Base-by-base conservation (phyloP, 2,329 filamentous ascomycete species). In the Aspergillus novofumigatus region DNA sequence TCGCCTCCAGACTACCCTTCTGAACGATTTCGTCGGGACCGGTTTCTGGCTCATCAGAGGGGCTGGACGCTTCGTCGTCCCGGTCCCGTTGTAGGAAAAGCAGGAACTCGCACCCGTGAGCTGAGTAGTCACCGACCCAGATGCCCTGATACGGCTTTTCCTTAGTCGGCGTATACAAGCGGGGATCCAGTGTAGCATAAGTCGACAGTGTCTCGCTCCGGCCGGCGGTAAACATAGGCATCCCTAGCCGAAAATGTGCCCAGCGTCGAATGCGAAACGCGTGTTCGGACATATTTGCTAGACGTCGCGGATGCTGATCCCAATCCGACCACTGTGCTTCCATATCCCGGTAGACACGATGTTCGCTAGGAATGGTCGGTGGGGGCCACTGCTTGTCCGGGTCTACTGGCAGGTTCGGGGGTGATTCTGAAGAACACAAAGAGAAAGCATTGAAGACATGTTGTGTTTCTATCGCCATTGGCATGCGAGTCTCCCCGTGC, bases 81-180 rank as follows among this genome's bases (percentile, higher is more conserved):
- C 48, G 53, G 42, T 88, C 86, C 0, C 86, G 86, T 68, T 99
- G 94, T 64, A 91, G 80, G 49, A 97, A 78, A 11, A 95, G 78
- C 4, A 97, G 69, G 55, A 97, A 96, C 72, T 97, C 93, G 71
- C 89, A 92, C 0, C 92, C 92, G 66, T 97, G 92, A 0, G 85
- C 86, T 26, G 86, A 88, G 67, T 96, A 97, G 70, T 97, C 92
- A 0, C 92, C 92, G 17, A 92, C 88, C 89, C 91, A 97, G 29
- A 99, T 91, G 0, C 93, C 93, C 61, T 91, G 86, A 79, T 87
- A 97, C 0, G 92, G 92, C 69, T 92, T 93, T 54, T 86, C 81
- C 9, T 77, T 71, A 0, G 92, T 96, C 0, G 93, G 91, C 0
- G 86, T 94, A 70, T 96, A 97, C n/a, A 88, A 74, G 2, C 77